Evolutionary conservation across 768 basidiomycete species (phyloP).

Genomic region (Daedalea quercina): DNA sequence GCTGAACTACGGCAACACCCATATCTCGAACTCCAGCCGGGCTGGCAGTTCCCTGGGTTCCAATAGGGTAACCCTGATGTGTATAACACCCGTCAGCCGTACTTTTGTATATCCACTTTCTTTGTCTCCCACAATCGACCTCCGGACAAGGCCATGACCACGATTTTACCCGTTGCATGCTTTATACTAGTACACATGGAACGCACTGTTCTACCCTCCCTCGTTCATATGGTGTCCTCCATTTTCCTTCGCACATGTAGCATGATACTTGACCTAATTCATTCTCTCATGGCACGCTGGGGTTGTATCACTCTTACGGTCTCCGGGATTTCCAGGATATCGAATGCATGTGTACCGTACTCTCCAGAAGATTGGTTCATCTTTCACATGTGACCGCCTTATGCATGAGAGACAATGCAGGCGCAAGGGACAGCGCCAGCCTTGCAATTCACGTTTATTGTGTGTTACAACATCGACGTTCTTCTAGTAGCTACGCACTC

Average conservation of each 20-base stretch:
- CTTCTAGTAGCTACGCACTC: constrained; percentile 9
- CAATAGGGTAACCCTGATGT: constrained; percentile 15
- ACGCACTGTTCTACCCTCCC: neutral
- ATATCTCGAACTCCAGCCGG: constrained; percentile 66
- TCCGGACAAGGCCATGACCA: neutral
- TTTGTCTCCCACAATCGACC: neutral
- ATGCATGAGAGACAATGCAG: no score
- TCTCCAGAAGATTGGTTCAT: no score
- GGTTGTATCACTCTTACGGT: no score
- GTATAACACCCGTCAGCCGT: neutral
- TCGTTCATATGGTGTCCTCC: neutral
- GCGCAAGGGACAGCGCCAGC: no score
- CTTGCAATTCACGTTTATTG: no score
- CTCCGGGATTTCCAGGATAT: no score
- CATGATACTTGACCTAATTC: no score
- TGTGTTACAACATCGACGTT: no score
- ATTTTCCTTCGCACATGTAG: constrained; percentile 1
- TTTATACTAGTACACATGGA: constrained; percentile 15
- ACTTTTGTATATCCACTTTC: constrained; percentile 1
- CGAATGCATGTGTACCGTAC: no score
- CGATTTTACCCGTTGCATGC: constrained; percentile 10
- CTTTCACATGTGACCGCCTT: no score
- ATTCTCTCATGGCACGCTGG: no score
- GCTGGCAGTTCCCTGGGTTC: constrained; percentile 67
- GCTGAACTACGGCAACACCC: constrained; percentile 73